phyloP scores from a whole-genome alignment of 192 early-diverging fungal species.

The Coemansia sp. region DNA sequence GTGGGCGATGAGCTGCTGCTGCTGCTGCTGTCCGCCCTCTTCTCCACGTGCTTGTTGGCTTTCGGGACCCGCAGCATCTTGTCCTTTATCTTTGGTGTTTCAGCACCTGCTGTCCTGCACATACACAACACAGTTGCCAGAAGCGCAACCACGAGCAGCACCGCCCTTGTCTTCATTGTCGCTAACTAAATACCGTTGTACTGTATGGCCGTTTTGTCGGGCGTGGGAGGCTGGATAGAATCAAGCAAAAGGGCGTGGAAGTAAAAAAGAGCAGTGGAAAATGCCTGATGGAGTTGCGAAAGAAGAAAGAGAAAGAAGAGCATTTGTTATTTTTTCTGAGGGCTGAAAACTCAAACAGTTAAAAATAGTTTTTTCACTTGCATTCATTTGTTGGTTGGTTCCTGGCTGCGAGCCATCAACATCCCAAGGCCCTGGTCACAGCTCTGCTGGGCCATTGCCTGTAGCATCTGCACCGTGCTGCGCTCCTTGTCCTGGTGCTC shows the following conservation, averaged over 20 bases:
- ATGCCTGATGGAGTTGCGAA: no score
- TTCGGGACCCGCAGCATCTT: constrained; percentile 14
- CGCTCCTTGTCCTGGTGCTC: constrained; percentile 69
- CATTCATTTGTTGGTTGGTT: not conserved
- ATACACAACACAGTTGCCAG: not conserved
- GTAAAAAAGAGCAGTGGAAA: not conserved
- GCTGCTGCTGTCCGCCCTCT: not conserved
- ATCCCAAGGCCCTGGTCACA: constrained; percentile 37
- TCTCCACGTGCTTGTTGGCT: not conserved
- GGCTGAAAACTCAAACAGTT: not conserved
- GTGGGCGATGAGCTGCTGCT: constrained; percentile 1
- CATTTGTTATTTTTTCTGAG: not conserved
- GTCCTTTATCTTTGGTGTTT: not conserved
- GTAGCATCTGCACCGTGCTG: constrained; percentile 69
- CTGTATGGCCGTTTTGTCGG: not conserved
- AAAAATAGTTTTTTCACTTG: not conserved
- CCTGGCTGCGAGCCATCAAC: constrained; percentile 5
- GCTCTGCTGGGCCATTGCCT: constrained; percentile 66
- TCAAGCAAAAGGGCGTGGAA: not conserved
- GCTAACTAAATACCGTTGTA: no score
- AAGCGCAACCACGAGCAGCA: not conserved
- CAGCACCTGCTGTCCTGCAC: not conserved
- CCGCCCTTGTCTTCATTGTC: not conserved
- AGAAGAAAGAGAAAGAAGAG: not conserved
- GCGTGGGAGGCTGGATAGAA: no score